These are phyloP conservation scores for Diversispora eburnea DNA, from an alignment of 192 early-diverging fungal genomes.

Conservation along the genomic window DNA sequence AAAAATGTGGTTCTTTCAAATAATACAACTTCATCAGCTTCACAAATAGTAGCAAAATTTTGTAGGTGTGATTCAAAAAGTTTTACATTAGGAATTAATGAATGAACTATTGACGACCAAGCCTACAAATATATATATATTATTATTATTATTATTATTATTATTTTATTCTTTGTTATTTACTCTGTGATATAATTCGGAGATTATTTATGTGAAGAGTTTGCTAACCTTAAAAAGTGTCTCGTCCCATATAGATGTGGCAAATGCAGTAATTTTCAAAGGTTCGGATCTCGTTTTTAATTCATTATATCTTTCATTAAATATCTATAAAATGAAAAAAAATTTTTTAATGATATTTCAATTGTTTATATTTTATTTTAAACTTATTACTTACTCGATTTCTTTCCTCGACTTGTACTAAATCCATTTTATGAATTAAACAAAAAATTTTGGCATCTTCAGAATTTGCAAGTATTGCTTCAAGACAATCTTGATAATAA, in stretches of 20 bases:
- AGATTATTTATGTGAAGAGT: not conserved
- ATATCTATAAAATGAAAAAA: slow-evolving; percentile 48
- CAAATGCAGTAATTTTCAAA: slow-evolving; percentile 64
- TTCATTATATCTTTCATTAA: slow-evolving; percentile 59
- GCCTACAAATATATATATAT: slow-evolving; percentile 50
- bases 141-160: not conserved
- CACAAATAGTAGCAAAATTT: slow-evolving; percentile 78
- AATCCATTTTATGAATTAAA: slow-evolving; percentile 98
- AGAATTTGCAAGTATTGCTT: slow-evolving; percentile 75
- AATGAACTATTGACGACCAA: slow-evolving; percentile 96
- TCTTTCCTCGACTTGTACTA: slow-evolving; percentile 71
- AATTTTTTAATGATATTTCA: not conserved
- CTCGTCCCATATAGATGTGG: slow-evolving; percentile 90
- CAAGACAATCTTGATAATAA: slow-evolving; percentile 85
- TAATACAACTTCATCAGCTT: slow-evolving; percentile 91
- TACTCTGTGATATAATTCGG: not conserved
- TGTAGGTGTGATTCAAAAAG: slow-evolving; percentile 74
- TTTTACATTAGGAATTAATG: slow-evolving; percentile 89
- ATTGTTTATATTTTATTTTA: not conserved
- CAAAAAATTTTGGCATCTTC: slow-evolving; percentile 93
- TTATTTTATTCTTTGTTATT: too few relatives aligned
- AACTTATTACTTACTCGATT: slow-evolving; percentile 47
- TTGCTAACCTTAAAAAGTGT: slow-evolving; percentile 73
- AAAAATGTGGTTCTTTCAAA: slow-evolving; percentile 96
- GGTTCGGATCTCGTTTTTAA: slow-evolving; percentile 67